Conservation (phyloP, 306 rosid genomes). For the Adenanthera pavonina region DNA sequence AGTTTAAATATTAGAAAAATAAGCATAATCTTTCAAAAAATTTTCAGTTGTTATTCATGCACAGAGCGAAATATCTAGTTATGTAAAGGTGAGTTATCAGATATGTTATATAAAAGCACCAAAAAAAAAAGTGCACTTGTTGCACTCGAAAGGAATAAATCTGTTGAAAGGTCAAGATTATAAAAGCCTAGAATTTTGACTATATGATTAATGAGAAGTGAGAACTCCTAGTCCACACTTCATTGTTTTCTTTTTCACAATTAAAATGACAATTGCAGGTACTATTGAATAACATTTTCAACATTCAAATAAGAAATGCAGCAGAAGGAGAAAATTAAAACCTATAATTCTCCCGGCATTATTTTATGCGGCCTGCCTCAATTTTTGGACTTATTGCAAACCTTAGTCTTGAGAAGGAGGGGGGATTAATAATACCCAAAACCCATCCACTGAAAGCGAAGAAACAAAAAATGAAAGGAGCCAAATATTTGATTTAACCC, state of each 20-base stretch:
- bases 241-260: background rate
- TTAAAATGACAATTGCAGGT: background rate
- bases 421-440: conserved; percentile 28
- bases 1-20: no score
- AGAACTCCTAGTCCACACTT: background rate
- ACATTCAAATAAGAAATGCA: conserved; percentile 20
- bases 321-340: background rate
- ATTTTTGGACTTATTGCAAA: conserved; percentile 46
- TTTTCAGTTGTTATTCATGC: no score
- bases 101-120: no score
- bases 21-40: no score
- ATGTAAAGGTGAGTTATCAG: no score
- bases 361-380: conserved; percentile 45
- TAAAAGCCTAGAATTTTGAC: background rate
- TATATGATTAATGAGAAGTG: background rate
- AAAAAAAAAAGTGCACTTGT: no score
- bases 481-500: conserved; percentile 56
- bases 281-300: background rate
- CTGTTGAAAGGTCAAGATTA: background rate
- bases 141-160: no score
- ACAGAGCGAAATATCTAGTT: no score
- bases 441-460: conserved; percentile 27
- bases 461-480: conserved; percentile 10
- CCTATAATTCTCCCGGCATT: conserved; percentile 40
- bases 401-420: conserved; percentile 47